Evolutionary conservation across 164 flowering plant species (phyloP).

Genomic region (Euptelea pleiosperma): DNA sequence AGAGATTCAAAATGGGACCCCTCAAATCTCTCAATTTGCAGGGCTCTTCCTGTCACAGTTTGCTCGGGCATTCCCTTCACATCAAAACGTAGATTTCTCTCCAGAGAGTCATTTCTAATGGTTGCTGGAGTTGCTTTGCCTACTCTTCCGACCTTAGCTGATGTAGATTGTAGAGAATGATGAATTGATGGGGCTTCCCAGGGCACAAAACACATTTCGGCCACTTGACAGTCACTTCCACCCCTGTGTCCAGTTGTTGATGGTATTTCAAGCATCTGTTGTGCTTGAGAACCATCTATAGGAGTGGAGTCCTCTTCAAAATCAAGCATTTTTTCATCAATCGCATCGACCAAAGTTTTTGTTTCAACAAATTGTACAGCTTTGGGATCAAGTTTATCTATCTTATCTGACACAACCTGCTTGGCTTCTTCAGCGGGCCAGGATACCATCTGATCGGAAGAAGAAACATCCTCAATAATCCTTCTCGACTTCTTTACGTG

Average conservation of each 20-base stretch:
- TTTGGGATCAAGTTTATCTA: slow-evolving; percentile 15
- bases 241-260: slow-evolving; percentile 18
- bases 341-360: slow-evolving; percentile 13
- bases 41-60: slow-evolving; percentile 14
- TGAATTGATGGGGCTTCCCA: slow-evolving; percentile 15
- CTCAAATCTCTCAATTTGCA: slow-evolving; percentile 20
- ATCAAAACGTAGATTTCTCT: slow-evolving; percentile 15
- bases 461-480: slow-evolving; percentile 61
- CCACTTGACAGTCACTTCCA: slow-evolving; percentile 16
- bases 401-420: slow-evolving; percentile 19
- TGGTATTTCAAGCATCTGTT: slow-evolving; percentile 16
- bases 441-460: slow-evolving; percentile 20
- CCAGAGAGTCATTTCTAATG: slow-evolving; percentile 18
- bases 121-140: slow-evolving; percentile 19
- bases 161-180: slow-evolving; percentile 18
- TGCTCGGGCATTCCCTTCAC: slow-evolving; percentile 24
- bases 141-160: slow-evolving; percentile 19
- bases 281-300: slow-evolving; percentile 15
- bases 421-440: slow-evolving; percentile 24
- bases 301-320: slow-evolving; percentile 26
- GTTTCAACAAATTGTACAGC: slow-evolving; percentile 14
- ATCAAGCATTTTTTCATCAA: slow-evolving; percentile 53
- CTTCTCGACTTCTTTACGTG: slow-evolving; percentile 59
- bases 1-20: slow-evolving; percentile 15
- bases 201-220: slow-evolving; percentile 14